Conservation (phyloP, 345 rosid species). For the Trapa bicornis region DNA sequence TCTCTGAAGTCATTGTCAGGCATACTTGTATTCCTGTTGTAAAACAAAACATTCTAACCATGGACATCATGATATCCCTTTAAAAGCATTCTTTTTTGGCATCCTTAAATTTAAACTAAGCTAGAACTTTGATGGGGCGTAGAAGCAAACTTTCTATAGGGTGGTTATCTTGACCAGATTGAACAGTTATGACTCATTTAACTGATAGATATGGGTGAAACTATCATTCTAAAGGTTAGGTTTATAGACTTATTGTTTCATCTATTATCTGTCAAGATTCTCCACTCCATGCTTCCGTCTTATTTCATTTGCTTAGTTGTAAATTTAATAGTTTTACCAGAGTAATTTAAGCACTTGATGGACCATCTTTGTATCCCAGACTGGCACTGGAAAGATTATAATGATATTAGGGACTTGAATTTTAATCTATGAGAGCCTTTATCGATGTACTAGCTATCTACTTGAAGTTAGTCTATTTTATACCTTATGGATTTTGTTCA, state of each 20-base stretch:
- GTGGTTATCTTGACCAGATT: not conserved
- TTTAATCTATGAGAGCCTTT: not conserved
- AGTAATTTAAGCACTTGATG: not conserved
- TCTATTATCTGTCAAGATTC: not conserved
- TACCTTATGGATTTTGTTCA: not conserved
- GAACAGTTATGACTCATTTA: not conserved
- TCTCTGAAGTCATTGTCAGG: not conserved
- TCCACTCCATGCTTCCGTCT: not conserved
- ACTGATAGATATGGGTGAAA: not conserved
- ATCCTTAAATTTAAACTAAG: not conserved
- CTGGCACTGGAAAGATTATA: not conserved
- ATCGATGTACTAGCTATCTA: not conserved
- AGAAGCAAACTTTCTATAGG: not conserved
- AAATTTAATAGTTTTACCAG: not conserved
- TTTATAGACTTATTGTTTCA: not conserved
- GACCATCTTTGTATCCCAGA: not conserved
- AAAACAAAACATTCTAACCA: not conserved
- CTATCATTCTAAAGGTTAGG: not conserved
- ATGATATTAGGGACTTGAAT: not conserved
- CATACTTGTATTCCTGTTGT: not conserved
- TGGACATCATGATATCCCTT: not conserved
- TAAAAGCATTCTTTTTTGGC: not conserved
- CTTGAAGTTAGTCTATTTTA: not conserved
- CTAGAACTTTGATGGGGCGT: not conserved
- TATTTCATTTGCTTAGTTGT: not conserved